Conservation (phyloP, 2,329 filamentous ascomycete species). For the Alternaria longipes region DNA sequence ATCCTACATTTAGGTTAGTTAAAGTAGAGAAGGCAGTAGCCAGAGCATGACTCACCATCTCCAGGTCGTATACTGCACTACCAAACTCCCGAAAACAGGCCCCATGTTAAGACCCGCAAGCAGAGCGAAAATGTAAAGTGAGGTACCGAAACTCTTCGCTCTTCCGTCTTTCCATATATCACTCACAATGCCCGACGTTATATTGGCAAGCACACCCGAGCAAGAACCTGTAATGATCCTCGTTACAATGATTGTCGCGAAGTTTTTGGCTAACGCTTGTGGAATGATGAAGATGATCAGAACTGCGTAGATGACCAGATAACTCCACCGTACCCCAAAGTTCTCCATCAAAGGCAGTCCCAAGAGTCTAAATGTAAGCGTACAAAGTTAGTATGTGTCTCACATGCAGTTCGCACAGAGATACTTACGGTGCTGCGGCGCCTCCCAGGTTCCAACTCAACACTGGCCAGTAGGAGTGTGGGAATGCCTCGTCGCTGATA, state of each 20-base stretch:
- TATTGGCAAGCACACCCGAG: slow-evolving; percentile 56
- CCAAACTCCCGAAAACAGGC: slow-evolving; percentile 55
- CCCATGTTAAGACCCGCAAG: slow-evolving; percentile 57
- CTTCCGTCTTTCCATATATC: slow-evolving; percentile 51
- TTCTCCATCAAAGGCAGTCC: slow-evolving; percentile 57
- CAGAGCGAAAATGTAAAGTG: slow-evolving; percentile 55
- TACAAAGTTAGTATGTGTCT: background rate
- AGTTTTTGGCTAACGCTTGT: slow-evolving; percentile 56
- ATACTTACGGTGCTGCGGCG: slow-evolving; percentile 47
- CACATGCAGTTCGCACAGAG: background rate
- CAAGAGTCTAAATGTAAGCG: slow-evolving; percentile 30
- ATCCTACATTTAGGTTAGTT: slow-evolving; percentile 48
- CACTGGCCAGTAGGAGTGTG: slow-evolving; percentile 54
- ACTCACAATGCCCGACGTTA: slow-evolving; percentile 46
- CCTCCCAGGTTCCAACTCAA: slow-evolving; percentile 56
- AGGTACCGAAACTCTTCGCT: slow-evolving; percentile 55
- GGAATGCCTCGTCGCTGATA: slow-evolving; percentile 51
- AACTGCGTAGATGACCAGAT: slow-evolving; percentile 53
- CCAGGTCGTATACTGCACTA: slow-evolving; percentile 52
- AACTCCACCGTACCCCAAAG: slow-evolving; percentile 56
- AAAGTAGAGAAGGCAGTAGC: slow-evolving; percentile 5
- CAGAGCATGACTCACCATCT: slow-evolving; percentile 49
- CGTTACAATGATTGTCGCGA: slow-evolving; percentile 56
- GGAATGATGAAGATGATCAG: slow-evolving; percentile 55
- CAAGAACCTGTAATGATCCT: slow-evolving; percentile 57